Evolutionary conservation across 1,139 yeast species (phyloP).

Genomic region (Geotrichum klebahnii): DNA sequence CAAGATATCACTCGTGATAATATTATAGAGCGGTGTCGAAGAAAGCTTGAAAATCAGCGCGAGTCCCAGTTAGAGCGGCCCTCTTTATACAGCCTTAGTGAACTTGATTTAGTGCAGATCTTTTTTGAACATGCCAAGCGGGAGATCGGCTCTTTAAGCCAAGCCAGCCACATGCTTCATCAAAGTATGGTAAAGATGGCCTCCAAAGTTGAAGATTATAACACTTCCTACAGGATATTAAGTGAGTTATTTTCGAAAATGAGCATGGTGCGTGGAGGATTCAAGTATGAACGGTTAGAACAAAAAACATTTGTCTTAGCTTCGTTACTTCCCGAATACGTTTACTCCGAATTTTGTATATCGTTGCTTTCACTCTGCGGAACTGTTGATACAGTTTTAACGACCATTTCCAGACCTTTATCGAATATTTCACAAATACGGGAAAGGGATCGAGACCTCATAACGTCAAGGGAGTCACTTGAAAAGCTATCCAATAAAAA

Average conservation of each 20-base stretch:
- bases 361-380: conserved; percentile 12
- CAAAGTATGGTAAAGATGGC: conserved; percentile 24
- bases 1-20: conserved; percentile 40
- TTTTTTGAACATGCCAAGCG: conserved; percentile 32
- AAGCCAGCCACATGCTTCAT: conserved; percentile 24
- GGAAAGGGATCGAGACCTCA: background rate
- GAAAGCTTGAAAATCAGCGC: conserved; percentile 35
- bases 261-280: conserved; percentile 10
- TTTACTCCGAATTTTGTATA: conserved; percentile 9
- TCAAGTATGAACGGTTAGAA: conserved; percentile 2
- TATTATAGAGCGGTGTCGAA: conserved; percentile 37
- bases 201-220: conserved; percentile 27
- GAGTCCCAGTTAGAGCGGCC: conserved; percentile 36
- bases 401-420: conserved; percentile 13
- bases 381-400: conserved; percentile 10
- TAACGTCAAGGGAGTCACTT: conserved; percentile 27
- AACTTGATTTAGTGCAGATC: conserved; percentile 29
- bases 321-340: conserved; percentile 2
- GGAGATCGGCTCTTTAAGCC: conserved; percentile 26
- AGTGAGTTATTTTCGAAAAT: conserved; percentile 25
- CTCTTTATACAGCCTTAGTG: conserved; percentile 27
- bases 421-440: conserved; percentile 7
- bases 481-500: conserved; percentile 30
- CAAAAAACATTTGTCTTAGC: conserved; percentile 8
- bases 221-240: conserved; percentile 27